phyloP scores from a whole-genome alignment of 2,329 filamentous ascomycete genomes.

The Huntiella moniliformis region DNA sequence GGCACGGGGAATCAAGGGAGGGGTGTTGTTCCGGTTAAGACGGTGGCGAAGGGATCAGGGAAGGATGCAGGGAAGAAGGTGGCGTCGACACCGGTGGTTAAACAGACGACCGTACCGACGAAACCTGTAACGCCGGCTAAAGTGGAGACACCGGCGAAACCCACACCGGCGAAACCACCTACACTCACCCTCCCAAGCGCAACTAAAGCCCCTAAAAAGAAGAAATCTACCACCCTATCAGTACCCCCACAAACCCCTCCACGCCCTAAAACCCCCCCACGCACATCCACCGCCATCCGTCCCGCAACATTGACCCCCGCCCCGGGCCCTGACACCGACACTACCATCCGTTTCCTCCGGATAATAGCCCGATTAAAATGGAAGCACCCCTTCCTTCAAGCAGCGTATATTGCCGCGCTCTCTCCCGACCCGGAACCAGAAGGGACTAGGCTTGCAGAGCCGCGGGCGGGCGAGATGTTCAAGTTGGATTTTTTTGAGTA shows the following conservation, averaged over 20 bases:
- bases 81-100: too few relatives aligned
- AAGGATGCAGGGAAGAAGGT: too few relatives aligned
- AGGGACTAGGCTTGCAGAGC: conserved; percentile 19
- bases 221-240: background rate
- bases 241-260: background rate
- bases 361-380: conserved; percentile 33
- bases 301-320: background rate
- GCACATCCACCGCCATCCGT: background rate
- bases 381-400: conserved; percentile 42
- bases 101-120: too few relatives aligned
- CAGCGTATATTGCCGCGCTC: conserved; percentile 34
- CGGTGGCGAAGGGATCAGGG: background rate
- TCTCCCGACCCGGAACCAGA: conserved; percentile 12
- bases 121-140: too few relatives aligned
- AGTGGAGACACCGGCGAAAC: too few relatives aligned
- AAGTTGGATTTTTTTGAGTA: conserved; percentile 65
- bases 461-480: conserved; percentile 42
- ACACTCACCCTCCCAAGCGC: too few relatives aligned
- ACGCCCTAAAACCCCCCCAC: background rate
- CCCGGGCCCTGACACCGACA: conserved; percentile 4
- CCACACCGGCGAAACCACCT: too few relatives aligned
- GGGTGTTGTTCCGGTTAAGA: background rate
- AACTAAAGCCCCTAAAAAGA: background rate
- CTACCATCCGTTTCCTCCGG: conserved; percentile 12
- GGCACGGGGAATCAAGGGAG: too few relatives aligned